Evolutionary conservation across 345 rosid species (phyloP), one percentile per base, ranked within the genome.

Genomic region (Abelmoschus esculentus): DNA sequence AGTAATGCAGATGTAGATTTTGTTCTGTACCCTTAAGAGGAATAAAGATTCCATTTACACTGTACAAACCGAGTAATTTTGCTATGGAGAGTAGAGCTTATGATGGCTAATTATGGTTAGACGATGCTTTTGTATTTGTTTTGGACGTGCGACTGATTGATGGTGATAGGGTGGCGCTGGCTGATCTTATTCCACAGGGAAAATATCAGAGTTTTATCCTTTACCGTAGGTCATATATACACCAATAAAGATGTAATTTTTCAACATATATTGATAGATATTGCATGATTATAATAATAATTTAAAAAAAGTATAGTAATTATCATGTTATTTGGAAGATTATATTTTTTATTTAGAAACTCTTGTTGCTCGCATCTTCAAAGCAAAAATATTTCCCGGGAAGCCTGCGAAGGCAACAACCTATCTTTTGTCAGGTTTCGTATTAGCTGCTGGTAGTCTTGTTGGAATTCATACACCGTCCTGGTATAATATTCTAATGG

Each of bases 81-180:
- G 8, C 4, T 0, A 0, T 15, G 55, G 42, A 28, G 17, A 42
- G 67, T 42, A 15, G 70, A 14, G 56, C 40, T 28, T 54, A 49
- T 8, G 42, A 28, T 47, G 70, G 42, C 29, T 47, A 28, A 66
- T 47, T 66, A 47, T 47, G 70, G 70, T 28, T 66, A 66, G 49
- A 46, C 19, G 31, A 5, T 40, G 52, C 26, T 64, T 36, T 40
- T 15, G 7, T 46, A 22, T 49, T 47, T 63, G 6, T 67, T 67
- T 67, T 67, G 42, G 52, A 18, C 4, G 50, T 1, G 26, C 15
- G 38, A 40, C 42, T 40, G 64, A 69, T 69, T 69, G 72, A 69
- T 69, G 63, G 52, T 5, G 63, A 60, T 15, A 29, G 56, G 62
- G 32, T 26, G 36, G n/a, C 34, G 61, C n/a, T 26, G 1, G 49